Base-by-base conservation (phyloP, 768 basidiomycete species). In the Auriscalpium orientale region DNA sequence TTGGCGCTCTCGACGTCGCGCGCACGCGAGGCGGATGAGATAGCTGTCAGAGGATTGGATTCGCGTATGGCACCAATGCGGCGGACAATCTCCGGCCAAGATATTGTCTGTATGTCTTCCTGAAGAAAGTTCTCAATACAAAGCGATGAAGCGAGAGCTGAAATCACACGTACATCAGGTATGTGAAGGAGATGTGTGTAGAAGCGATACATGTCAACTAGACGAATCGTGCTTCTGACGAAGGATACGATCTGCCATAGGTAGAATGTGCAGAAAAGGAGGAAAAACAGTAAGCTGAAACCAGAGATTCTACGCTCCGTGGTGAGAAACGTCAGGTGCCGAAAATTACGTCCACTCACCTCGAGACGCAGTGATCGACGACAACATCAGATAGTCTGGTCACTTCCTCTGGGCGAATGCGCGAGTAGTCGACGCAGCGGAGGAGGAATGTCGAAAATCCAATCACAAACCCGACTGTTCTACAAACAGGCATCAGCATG, bases 381-480 rank as follows among this genome's bases (percentile, higher is more conserved):
- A 98, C 76, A 16, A 92, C 86, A 52, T 97, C 87, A 2, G 85
- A 82, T 44, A 99, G 77, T 59, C 77, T 80, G 21, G 80, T 84
- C 44, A 81, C 76, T 28, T 81, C 78, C 56, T 87, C 84, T 18
- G 79, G 81, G 55, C 80, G 80, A 56, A 98, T 80, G 40, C 79
- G 79, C 37, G 87, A 83, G 68, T 97, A 98, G 69, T 99, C 94
- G 59, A 99, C 80, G 70, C 97, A 99, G 13, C 94, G 91, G 7
- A 95, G 71, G 12, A 99, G 76, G 69, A 99, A 99, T 9, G 95
- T 95, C 12, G 97, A 95, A 71, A 99, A 99, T n/a, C 80, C 82
- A 64, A 98, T 98, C 51, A 98, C 95, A 71, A 98, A 99, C 47
- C 94, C 95, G 21, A 97, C 85, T 60, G 95, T 99, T 62, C 97